Base-by-base conservation (phyloP, 169 alveolate species). In the Fabrea salina region DNA sequence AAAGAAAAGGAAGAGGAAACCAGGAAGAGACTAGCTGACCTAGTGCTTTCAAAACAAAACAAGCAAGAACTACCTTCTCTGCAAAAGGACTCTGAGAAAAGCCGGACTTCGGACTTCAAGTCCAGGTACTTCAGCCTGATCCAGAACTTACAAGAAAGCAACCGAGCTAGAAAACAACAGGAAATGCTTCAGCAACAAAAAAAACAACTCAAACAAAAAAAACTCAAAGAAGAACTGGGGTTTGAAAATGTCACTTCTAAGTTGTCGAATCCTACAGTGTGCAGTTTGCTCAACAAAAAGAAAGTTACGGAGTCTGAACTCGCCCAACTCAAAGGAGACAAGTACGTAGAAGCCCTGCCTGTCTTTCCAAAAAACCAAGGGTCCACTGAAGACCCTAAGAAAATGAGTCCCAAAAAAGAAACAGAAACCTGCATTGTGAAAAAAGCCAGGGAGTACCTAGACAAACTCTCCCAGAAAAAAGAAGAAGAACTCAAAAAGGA, bases 1-100 rank as follows among this genome's bases (percentile, higher is more conserved):
- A 37, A 68, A 27, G n/a, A 19, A 68, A 68, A 47, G 44, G 40
- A 43, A 7, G 64, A 68, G 30, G 13, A 16, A 8, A 68, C 78
- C 35, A 37, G 78, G n/a, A 39, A 68, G 35, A 37, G 78, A 43
- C 78, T 68, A 19, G 78, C 78, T 43, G n/a, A 19, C 11, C 11
- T 68, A 13, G 35, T 68, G n/a, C n/a, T 44, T n/a, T 68, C 4
- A 68, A 68, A 68, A 16, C 64, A 68, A 47, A 19, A 30, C 43
- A 68, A 44, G 40, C 35, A 0, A 68, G 44, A 40, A 68, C 3
- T 7, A 33, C 35, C 1, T 25, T n/a, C n/a, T n/a, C n/a, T n/a
- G n/a, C n/a, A n/a, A 68, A 61, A 35, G 39, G n/a, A 32, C 30
- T 13, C 11, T 8, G 32, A 32, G 74, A 68, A 44, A n/a, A 37